Base-by-base conservation (phyloP, 2,329 filamentous ascomycete genomes). In the Colletotrichum lupini region DNA sequence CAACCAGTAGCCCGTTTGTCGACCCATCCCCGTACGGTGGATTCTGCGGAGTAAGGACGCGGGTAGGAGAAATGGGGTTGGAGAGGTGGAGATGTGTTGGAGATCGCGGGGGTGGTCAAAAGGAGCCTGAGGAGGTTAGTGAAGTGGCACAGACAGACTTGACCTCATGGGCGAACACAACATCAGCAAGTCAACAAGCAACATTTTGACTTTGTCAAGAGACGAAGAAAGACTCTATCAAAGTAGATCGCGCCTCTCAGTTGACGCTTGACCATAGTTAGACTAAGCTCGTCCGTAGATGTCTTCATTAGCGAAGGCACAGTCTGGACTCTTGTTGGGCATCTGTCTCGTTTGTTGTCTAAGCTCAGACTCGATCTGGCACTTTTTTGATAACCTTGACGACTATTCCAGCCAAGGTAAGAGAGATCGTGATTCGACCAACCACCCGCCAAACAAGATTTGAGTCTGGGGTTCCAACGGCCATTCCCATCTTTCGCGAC, bases 31-130 rank as follows among this genome's bases (percentile, higher is more conserved):
- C 42, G 46, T 28, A 55, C 32, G 46, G 60, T 73, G 70, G 70
- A 57, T 70, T 70, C n/a, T 65, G 70, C 26, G 66, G 70, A 73
- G 70, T 49, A 64, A 12, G 46, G 42, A 12, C 37, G 69, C 65
- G 28, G 58, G 58, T 63, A 16, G 53, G 35, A 64, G 16, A 28
- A 26, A 67, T 12, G 22, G 32, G 28, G 4, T 52, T 35, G 67
- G 30, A n/a, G 24, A 67, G 22, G 42, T 73, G 59, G 70, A 60
- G 70, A 73, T 55, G 53, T 22, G 35, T 70, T 70, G 60, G 66
- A 62, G 70, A 73, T 70, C 70, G 66, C 67, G 67, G 66, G 66
- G 70, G 58, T 62, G 58, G 35, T 64, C 46, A 46, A 65, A 59
- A 35, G 32, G 32, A 35, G 32, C 32, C 32, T 5, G 66, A 73